Evolutionary conservation across 345 rosid species (phyloP), one percentile per base, ranked within the genome.

Genomic region (Trapa incisa): DNA sequence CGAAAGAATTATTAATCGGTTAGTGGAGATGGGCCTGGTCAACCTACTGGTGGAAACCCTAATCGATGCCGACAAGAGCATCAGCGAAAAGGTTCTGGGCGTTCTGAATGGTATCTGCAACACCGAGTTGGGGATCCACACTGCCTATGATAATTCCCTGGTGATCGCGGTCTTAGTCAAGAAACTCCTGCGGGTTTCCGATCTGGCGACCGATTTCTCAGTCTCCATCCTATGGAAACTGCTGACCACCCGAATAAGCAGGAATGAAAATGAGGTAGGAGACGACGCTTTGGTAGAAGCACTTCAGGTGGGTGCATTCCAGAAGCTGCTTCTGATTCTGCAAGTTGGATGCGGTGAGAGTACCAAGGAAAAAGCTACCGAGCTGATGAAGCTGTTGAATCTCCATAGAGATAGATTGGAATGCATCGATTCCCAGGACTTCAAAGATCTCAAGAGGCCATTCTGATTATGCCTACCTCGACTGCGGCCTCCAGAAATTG

Each of bases 261-360:
- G 29, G 29, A 22, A 22, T 22, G 29, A 22, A 22, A 22, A 22
- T 22, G 29, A 22, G 29, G 29, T 22, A 37, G 82, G 75, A 35
- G 73, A 74, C 38, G 75, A 72, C 12, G 80, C 84, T 65, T 47
- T 85, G n/a, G 70, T 64, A 10, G 96, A 92, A 67, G 88, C 89
- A 6, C 85, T 92, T 70, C 88, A 82, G 70, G 81, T 76, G 45
- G 95, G 96, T 15, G 98, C 96, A 5, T 92, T 92, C 67, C 96
- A 92, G 75, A 92, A 92, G 79, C 83, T 89, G 9, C 61, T 92
- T 73, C 65, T 92, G 67, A 77, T 89, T 3, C 71, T 92, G 73
- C 98, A 92, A 67, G 80, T 92, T 15, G 98, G 96, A 0, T 92
- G 98, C 43, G 84, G 73, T 4, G 93, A 78, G 35, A 78, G 57